Evolutionary conservation across 2,329 filamentous ascomycete species (phyloP).

Genomic region (Cladosporium velox): DNA sequence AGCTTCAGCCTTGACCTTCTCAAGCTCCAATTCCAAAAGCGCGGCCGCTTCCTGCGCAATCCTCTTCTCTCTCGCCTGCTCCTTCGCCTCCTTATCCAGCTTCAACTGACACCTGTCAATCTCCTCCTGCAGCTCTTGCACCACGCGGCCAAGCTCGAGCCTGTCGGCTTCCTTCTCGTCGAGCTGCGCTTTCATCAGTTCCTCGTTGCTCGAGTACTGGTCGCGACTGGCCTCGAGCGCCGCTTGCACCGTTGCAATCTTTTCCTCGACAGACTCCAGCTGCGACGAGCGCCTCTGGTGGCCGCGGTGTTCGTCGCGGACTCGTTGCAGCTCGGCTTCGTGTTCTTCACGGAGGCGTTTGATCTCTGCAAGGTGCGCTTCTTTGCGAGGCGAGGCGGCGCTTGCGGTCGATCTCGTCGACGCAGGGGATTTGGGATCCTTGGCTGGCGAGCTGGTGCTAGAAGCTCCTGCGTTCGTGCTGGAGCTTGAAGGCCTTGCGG

Average conservation of each 20-base stretch:
- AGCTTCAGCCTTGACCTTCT: slow-evolving; percentile 31
- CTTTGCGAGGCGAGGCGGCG: slow-evolving; percentile 22
- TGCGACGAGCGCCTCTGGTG: slow-evolving; percentile 32
- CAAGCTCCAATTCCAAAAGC: slow-evolving; percentile 26
- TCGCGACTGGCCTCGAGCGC: slow-evolving; percentile 15
- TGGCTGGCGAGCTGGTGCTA: background rate
- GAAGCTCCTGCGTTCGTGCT: background rate
- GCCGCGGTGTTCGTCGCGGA: slow-evolving; percentile 32
- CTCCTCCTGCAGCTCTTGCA: slow-evolving; percentile 37
- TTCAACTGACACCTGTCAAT: slow-evolving; percentile 39
- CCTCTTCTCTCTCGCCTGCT: slow-evolving; percentile 34
- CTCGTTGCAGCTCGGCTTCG: slow-evolving; percentile 26
- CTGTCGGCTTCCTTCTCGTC: slow-evolving; percentile 35
- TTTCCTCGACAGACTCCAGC: slow-evolving; percentile 36
- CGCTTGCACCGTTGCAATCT: slow-evolving; percentile 33
- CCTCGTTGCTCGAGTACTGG: slow-evolving; percentile 33
- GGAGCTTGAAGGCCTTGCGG: slow-evolving; percentile 1
- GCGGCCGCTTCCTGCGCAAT: slow-evolving; percentile 24
- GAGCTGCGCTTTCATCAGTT: slow-evolving; percentile 34
- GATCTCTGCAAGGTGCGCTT: slow-evolving; percentile 26
- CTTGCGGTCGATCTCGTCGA: background rate
- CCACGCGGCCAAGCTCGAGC: slow-evolving; percentile 34
- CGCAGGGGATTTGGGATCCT: background rate
- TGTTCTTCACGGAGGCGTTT: slow-evolving; percentile 28
- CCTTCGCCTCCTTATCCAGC: slow-evolving; percentile 37